A percentile compares a stretch with the other conserved stretches of the same genome.
Evolutionary conservation across 305 asterid species (phyloP).

Genomic region (Fraxinus velutina): DNA sequence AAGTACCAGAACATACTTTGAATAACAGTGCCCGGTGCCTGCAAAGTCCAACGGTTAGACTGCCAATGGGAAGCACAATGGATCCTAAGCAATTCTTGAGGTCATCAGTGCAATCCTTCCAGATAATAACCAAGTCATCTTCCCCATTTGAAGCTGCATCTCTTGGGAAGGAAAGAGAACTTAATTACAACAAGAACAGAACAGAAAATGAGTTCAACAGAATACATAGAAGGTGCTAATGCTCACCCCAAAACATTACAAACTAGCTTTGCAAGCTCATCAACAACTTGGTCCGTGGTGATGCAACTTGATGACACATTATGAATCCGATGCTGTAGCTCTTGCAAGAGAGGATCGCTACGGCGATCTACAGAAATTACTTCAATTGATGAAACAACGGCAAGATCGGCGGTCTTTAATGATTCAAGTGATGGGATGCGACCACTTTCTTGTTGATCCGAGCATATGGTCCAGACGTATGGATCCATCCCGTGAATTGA

Average conservation of each 20-base stretch:
- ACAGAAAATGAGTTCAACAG: neutral
- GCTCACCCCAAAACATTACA: constrained; percentile 94
- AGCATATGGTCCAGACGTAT: constrained; percentile 86
- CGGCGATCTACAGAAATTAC: constrained; percentile 69
- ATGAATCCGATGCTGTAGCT: constrained; percentile 67
- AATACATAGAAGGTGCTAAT: constrained; percentile 25
- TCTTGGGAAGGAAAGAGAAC: constrained; percentile 46
- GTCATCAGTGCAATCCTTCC: constrained; percentile 85
- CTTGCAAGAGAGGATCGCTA: constrained; percentile 76
- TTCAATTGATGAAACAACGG: constrained; percentile 57
- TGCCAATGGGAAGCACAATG: constrained; percentile 80
- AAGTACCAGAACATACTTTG: constrained; percentile 56
- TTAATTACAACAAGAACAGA: constrained; percentile 26
- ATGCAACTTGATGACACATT: constrained; percentile 56
- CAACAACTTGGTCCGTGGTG: constrained; percentile 75
- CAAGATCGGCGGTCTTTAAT: constrained; percentile 64
- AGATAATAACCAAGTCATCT: constrained; percentile 53
- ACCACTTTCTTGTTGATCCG: constrained; percentile 80
- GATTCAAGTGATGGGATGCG: constrained; percentile 85
- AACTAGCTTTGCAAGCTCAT: constrained; percentile 86
- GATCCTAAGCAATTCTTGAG: constrained; percentile 86
- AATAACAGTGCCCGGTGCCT: constrained; percentile 85
- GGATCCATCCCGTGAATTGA: constrained; percentile 93
- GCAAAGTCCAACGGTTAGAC: constrained; percentile 75
- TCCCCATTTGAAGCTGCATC: constrained; percentile 66